Evolutionary conservation across 2,329 filamentous ascomycete species (phyloP).

Genomic region (Neonectria magnoliae): DNA sequence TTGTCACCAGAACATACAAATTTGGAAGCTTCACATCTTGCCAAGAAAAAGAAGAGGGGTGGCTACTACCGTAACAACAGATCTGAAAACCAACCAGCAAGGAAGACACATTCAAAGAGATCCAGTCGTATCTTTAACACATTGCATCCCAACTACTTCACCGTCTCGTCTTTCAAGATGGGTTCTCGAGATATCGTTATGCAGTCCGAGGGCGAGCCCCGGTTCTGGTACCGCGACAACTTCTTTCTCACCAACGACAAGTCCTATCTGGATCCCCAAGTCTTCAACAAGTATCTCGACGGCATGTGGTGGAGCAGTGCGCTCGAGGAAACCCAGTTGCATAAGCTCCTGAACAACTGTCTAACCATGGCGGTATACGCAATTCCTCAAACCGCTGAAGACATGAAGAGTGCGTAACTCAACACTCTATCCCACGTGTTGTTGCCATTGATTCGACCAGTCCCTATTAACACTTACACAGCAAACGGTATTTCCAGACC

Average conservation of each 20-base stretch:
- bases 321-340: conserved; percentile 58
- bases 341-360: conserved; percentile 65
- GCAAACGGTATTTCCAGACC: conserved; percentile 46
- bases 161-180: conserved; percentile 30
- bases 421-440: conserved; percentile 39
- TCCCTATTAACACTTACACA: conserved; percentile 30
- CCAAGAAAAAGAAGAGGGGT: conserved; percentile 1
- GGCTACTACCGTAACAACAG: conserved; percentile 1
- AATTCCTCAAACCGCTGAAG: conserved; percentile 50
- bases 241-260: conserved; percentile 72
- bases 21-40: conserved; percentile 7
- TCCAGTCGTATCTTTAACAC: not conserved
- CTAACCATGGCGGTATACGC: conserved; percentile 69
- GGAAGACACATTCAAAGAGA: conserved; percentile 3
- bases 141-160: not conserved
- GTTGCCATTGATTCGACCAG: not conserved
- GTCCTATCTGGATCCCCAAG: conserved; percentile 61
- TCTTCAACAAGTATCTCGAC: conserved; percentile 65
- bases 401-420: conserved; percentile 52
- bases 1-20: conserved; percentile 9
- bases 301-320: conserved; percentile 70
- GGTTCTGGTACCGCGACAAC: conserved; percentile 61
- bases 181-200: conserved; percentile 39
- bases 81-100: not conserved
- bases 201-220: conserved; percentile 46